Percentiles rank a stretch among this genome's conserved stretches.
Conservation (phyloP, 169 alveolate species). For the Theileria annulata region DNA sequence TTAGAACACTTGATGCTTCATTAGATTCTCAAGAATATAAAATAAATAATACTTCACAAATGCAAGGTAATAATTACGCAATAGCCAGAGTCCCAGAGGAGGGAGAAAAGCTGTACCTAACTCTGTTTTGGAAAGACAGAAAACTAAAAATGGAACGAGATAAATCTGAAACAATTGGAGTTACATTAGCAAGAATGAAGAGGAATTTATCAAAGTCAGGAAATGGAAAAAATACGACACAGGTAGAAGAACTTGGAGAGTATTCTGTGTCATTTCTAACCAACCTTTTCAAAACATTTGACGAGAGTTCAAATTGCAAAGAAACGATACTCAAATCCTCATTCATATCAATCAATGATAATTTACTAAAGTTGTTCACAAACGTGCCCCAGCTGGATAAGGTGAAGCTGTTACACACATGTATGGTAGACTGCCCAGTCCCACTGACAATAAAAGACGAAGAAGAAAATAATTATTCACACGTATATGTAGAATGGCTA, state of each 20-base stretch:
- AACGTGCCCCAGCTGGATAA: conserved; percentile 27
- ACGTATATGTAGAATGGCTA: conserved; percentile 43
- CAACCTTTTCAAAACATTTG: conserved; percentile 43
- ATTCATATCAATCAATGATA: conserved; percentile 49
- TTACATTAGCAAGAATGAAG: conserved; percentile 44
- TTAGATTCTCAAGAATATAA: background rate
- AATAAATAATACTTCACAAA: background rate
- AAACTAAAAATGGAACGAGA: conserved; percentile 45
- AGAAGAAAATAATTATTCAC: conserved; percentile 18
- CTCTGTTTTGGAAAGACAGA: conserved; percentile 30
- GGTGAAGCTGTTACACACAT: conserved; percentile 22
- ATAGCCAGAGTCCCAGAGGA: conserved; percentile 27
- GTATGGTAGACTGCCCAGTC: conserved; percentile 60
- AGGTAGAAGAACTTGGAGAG: background rate
- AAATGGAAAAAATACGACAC: background rate
- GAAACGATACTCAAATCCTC: conserved; percentile 30
- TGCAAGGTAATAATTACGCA: conserved; percentile 35
- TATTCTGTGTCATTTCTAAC: conserved; percentile 38
- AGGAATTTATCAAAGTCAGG: conserved; percentile 29
- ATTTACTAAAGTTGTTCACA: conserved; percentile 27
- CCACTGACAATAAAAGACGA: conserved; percentile 25
- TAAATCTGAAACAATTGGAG: conserved; percentile 26
- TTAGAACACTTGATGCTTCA: background rate
- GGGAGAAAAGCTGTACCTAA: conserved; percentile 27
- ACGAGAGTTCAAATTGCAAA: conserved; percentile 15